A percentile compares a stretch with the other conserved stretches of the same genome.
These are phyloP conservation scores for Serendipita sp. DNA, from an alignment of 768 basidiomycete genomes.

Conservation along the genomic window DNA sequence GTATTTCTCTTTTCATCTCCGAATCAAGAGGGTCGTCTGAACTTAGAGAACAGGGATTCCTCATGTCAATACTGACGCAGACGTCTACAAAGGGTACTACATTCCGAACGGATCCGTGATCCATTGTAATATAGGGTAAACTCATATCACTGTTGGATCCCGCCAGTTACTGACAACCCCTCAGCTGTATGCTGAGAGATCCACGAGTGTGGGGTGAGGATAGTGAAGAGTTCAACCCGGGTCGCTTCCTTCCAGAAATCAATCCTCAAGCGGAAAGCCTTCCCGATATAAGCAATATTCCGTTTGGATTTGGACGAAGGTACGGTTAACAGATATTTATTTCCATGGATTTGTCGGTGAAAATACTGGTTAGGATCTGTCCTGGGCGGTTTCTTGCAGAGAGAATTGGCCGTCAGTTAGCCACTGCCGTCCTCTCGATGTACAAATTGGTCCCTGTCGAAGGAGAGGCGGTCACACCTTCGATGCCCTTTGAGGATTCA, in stretches of 20 bases:
- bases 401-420: not conserved
- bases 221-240: not conserved
- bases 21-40: not conserved
- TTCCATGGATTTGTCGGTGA: not conserved
- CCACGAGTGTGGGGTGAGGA: not conserved
- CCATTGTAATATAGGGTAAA: constrained; percentile 16
- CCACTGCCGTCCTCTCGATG: not conserved
- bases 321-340: not conserved
- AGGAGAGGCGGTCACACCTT: not conserved
- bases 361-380: not conserved
- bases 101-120: constrained; percentile 21
- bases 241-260: not conserved
- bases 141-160: not conserved
- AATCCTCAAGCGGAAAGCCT: not conserved
- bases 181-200: not conserved
- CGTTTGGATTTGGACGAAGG: constrained; percentile 1
- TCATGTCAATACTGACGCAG: constrained; percentile 19
- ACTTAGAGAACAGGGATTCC: constrained; percentile 4
- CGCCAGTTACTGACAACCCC: too few relatives aligned
- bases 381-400: constrained; percentile 40
- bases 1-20: constrained; percentile 7
- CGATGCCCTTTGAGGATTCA: not conserved
- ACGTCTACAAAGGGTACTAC: constrained; percentile 21
- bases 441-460: not conserved
- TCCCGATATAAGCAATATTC: not conserved